Base-by-base conservation (phyloP, 2,329 filamentous ascomycete genomes). In the Penicillium sp. region DNA sequence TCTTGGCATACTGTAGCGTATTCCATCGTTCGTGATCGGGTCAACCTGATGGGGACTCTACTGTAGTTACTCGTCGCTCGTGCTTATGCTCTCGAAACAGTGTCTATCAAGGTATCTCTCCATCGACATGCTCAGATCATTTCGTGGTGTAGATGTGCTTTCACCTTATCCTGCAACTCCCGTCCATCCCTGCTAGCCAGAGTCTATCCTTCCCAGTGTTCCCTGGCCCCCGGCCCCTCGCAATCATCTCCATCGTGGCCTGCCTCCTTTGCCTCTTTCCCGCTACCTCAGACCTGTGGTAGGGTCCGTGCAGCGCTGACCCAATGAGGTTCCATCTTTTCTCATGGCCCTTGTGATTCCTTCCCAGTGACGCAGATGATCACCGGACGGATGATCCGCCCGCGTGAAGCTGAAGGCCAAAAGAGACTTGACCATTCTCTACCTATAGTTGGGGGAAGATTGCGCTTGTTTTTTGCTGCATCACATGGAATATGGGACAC, bases 351-450 rank as follows among this genome's bases (percentile, higher is more conserved):
- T 59, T 61, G 60, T 63, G 60, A 61, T 54, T 63, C 47, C 43
- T 37, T 11, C 33, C 10, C 36, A 55, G 60, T 60, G 61, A 61
- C 53, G 65, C 62, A 63, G 43, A 56, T 66, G 66, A 66, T 68
- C 66, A 67, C 43, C 62, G 54, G 60, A 49, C 55, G 47, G 57
- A 50, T 61, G 59, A 63, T 61, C 51, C 46, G 46, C 56, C 16
- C 49, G 37, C 22, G 55, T 39, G 49, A 55, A 53, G 47, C 50
- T 36, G 18, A 35, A 50, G 44, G 24, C 16, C 22, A 24, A 10
- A 24, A 41, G 37, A 52, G 24, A 24, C 11, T 43, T 43, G 10
- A 43, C n/a, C 24, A 13, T 5, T 3, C 10, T 41, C 39, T 6
- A 14, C n/a, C 3, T 22, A 22, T 22, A 22, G 22, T 24, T 10